Evolutionary conservation across 2,329 filamentous ascomycete genomes (phyloP).

Genomic region (Diaporthe ilicicola): DNA sequence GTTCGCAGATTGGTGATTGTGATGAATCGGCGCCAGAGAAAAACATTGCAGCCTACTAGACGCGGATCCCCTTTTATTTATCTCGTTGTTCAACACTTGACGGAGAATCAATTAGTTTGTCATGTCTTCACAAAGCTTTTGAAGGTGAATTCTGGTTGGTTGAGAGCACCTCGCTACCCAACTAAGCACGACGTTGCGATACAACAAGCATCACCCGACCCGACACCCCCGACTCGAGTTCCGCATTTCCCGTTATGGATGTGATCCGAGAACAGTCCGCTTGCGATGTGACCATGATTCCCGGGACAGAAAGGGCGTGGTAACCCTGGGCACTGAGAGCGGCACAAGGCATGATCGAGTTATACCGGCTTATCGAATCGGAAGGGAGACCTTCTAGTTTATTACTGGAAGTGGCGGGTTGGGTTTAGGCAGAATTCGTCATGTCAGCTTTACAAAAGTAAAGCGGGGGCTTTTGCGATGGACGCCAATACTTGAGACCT

Average conservation of each 20-base stretch:
- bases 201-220: neutral
- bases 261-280: neutral
- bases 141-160: conserved; percentile 3
- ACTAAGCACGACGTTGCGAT: neutral
- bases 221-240: conserved; percentile 8
- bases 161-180: neutral
- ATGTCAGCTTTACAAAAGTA: too few relatives aligned
- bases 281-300: conserved; percentile 9
- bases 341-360: too few relatives aligned
- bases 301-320: neutral
- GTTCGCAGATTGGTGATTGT: neutral
- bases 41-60: neutral
- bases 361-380: too few relatives aligned
- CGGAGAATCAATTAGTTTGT: neutral
- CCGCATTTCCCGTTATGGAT: conserved; percentile 18
- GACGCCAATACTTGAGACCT: too few relatives aligned
- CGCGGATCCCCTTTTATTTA: neutral
- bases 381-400: too few relatives aligned
- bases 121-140: neutral
- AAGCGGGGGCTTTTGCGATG: too few relatives aligned
- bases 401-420: too few relatives aligned
- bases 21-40: neutral
- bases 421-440: too few relatives aligned
- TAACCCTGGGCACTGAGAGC: too few relatives aligned
- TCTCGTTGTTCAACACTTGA: neutral